Evolutionary conservation across 2,329 filamentous ascomycete species (phyloP), one percentile per base, ranked within the genome.

Genomic region (Pestalotiopsis sp.): DNA sequence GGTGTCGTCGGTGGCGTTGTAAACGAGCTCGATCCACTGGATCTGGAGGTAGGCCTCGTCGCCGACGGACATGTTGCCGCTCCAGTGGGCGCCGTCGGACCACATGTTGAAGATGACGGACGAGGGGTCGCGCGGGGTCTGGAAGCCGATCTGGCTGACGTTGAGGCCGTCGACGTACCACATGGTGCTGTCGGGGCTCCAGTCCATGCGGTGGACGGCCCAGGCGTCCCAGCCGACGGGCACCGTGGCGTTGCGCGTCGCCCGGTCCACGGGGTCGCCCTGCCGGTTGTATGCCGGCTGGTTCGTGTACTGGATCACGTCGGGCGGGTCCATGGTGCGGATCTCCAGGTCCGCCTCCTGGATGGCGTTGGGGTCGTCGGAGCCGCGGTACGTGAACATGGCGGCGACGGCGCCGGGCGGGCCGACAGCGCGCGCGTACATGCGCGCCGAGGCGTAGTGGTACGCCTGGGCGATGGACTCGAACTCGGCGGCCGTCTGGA

Each of bases 11-110:
- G 81, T 84, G 25, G 74, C 76, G 71, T 87, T 87, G 72, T 85
- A 91, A 25, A 87, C 81, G 79, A 91, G 82, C 74, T 91, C 87
- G 65, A 91, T 83, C 88, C 88, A 91, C 79, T 88, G 86, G 39
- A 91, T 83, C 74, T 91, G 85, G 77, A 91, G 80, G 71, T 82
- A 84, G 0, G 88, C 88, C 61, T 81, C 79, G 13, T 79, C 81
- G 11, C 82, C 80, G 2, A 80, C 72, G 2, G 75, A 81, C 89
- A 91, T 90, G 67, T 85, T 83, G 13, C 88, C 88, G 68, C 83
- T 86, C 88, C 88, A 91, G 66, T 77, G 77, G 5, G 88, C 87
- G 39, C 88, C 88, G 70, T 91, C 84, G 70, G 86, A 85, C 88
- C 89, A 91, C 66, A 86, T 83, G 73, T 90, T 91, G 74, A 91